Percentiles rank a stretch among this genome's conserved stretches.
phyloP scores from a whole-genome alignment of 805 yeast species.

The Clavispora carvajalis region DNA sequence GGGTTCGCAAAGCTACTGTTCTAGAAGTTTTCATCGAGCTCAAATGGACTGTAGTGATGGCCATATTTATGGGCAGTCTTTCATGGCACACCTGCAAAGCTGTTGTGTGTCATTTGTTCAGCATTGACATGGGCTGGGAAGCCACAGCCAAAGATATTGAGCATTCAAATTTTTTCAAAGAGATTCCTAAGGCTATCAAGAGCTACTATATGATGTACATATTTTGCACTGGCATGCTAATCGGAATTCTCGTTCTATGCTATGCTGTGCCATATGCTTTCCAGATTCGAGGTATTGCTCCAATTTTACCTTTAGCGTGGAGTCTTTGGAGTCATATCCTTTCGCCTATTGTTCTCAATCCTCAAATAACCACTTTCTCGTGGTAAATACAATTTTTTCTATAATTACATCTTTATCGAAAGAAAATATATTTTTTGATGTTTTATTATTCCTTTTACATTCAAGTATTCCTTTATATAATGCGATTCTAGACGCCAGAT shows the following conservation, averaged over 20 bases:
- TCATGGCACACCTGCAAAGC: not conserved
- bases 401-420: not conserved
- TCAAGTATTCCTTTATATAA: too few relatives aligned
- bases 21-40: not conserved
- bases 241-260: not conserved
- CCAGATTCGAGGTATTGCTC: not conserved
- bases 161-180: not conserved
- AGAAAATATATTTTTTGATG: too few relatives aligned
- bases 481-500: too few relatives aligned
- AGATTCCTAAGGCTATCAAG: not conserved
- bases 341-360: not conserved
- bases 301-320: not conserved
- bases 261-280: not conserved
- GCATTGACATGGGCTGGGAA: not conserved
- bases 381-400: not conserved
- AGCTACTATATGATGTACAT: not conserved
- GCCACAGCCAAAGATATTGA: not conserved
- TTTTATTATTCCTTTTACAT: too few relatives aligned
- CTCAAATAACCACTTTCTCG: not conserved
- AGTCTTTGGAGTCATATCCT: not conserved
- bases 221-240: not conserved
- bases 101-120: not conserved
- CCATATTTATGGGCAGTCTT: not conserved
- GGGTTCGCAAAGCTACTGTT: not conserved
- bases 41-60: not conserved